Percentiles rank a stretch among this genome's conserved stretches.
phyloP scores from a whole-genome alignment of 164 flowering plant genomes.

The Magnolia sinica region DNA sequence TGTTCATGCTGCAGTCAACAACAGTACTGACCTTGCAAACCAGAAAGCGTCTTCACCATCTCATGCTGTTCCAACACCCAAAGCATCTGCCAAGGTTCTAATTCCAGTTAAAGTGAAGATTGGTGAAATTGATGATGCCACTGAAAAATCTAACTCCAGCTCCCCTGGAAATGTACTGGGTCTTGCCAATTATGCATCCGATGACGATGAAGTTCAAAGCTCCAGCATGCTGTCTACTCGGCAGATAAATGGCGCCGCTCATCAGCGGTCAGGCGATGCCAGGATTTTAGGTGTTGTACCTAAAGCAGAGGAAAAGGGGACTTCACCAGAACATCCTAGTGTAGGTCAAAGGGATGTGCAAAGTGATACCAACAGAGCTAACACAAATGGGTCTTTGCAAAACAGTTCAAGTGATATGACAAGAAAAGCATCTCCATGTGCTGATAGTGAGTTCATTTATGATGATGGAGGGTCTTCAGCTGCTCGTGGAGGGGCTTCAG shows the following conservation, averaged over 20 bases:
- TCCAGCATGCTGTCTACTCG: conserved; percentile 20
- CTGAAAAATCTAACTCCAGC: conserved; percentile 48
- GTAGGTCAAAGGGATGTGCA: conserved; percentile 13
- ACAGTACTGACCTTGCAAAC: conserved; percentile 17
- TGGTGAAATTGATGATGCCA: conserved; percentile 29
- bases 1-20: conserved; percentile 17
- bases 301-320: conserved; percentile 32
- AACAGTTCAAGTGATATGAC: conserved; percentile 3
- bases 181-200: conserved; percentile 84
- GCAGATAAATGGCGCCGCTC: conserved; percentile 8
- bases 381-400: conserved; percentile 12
- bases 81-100: conserved; percentile 58
- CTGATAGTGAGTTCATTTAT: conserved; percentile 2
- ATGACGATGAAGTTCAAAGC: conserved; percentile 45
- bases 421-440: conserved; percentile 1
- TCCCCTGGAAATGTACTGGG: conserved; percentile 73
- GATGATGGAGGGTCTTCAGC: conserved; percentile 8
- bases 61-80: conserved; percentile 35
- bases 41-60: conserved; percentile 30
- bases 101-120: conserved; percentile 46
- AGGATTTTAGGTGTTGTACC: conserved; percentile 19
- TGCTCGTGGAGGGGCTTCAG: conserved; percentile 16
- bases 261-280: conserved; percentile 19
- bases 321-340: conserved; percentile 16
- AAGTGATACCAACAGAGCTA: conserved; percentile 10